These are phyloP conservation scores for Blastobotrys peoriensis DNA, from an alignment of 805 yeast genomes.

Conservation along the genomic window DNA sequence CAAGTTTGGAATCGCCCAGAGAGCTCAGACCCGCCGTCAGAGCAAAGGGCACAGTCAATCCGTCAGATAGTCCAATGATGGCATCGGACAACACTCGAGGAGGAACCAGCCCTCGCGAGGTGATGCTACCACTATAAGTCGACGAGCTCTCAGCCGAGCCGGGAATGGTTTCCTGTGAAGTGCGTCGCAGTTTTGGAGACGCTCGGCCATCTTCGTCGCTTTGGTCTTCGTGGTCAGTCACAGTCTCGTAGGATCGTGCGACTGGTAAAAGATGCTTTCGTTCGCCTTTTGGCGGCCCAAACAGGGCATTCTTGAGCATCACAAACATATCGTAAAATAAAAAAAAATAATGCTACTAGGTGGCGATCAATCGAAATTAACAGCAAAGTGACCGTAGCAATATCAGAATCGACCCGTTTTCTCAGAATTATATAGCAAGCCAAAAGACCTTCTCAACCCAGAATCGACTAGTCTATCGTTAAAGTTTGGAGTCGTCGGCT, in stretches of 20 bases:
- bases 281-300: slow-evolving; percentile 20
- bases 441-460: no score
- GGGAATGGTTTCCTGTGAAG: slow-evolving; percentile 10
- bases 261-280: slow-evolving; percentile 28
- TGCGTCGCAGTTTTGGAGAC: slow-evolving; percentile 3
- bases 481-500: no score
- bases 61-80: slow-evolving; percentile 91
- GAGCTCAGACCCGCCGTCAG: slow-evolving; percentile 93
- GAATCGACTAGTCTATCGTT: no score
- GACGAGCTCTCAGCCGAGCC: slow-evolving; percentile 7
- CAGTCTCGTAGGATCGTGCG: slow-evolving; percentile 19
- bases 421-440: no score
- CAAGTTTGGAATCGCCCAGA: slow-evolving; percentile 81
- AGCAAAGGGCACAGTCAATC: slow-evolving; percentile 97
- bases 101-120: slow-evolving; percentile 18
- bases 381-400: no score
- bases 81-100: slow-evolving; percentile 93
- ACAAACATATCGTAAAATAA: slow-evolving; percentile 18
- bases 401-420: no score
- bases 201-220: slow-evolving; percentile 10
- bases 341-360: not conserved
- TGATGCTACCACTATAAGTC: slow-evolving; percentile 3
- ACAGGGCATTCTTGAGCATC: slow-evolving; percentile 26
- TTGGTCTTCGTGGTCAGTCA: no score
- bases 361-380: no score